phyloP scores from a whole-genome alignment of 495 filamentous ascomycete genomes.

The Xylaria scruposa region DNA sequence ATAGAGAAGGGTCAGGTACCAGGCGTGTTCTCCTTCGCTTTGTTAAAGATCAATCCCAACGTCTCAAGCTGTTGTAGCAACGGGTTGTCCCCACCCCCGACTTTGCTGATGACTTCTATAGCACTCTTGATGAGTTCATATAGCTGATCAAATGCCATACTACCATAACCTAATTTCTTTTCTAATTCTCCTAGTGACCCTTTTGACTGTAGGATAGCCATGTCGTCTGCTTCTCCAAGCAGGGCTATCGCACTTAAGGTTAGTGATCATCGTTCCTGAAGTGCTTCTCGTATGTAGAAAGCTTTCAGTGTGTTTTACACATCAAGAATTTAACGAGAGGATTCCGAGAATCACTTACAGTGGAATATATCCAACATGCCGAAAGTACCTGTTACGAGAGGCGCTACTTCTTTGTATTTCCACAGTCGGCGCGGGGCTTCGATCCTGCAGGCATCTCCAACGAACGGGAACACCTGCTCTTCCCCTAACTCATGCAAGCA shows the following conservation, averaged over 20 bases:
- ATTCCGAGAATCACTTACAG: constrained; percentile 38
- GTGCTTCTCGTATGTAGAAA: background rate
- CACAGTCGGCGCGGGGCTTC: constrained; percentile 63
- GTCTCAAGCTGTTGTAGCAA: constrained; percentile 22
- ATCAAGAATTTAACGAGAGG: too few species aligned
- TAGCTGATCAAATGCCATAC: constrained; percentile 56
- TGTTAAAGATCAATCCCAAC: constrained; percentile 20
- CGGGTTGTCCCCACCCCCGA: constrained; percentile 58
- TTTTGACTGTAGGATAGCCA: constrained; percentile 64
- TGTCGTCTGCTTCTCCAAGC: constrained; percentile 74
- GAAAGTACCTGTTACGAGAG: constrained; percentile 77
- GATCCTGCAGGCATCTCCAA: constrained; percentile 65
- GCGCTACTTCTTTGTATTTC: constrained; percentile 60
- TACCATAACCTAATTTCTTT: constrained; percentile 62
- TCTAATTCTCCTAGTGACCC: constrained; percentile 73
- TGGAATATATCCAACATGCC: constrained; percentile 82
- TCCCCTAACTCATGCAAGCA: constrained; percentile 74
- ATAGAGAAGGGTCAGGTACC: constrained; percentile 54
- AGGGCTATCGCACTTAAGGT: constrained; percentile 43
- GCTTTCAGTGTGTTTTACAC: too few species aligned
- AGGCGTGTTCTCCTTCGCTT: constrained; percentile 11
- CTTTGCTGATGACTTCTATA: constrained; percentile 66
- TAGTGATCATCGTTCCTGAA: background rate
- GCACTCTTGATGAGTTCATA: constrained; percentile 58
- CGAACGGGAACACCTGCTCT: constrained; percentile 72